phyloP scores from a whole-genome alignment of 2,329 filamentous ascomycete species.

The Scedosporium apiospermum region DNA sequence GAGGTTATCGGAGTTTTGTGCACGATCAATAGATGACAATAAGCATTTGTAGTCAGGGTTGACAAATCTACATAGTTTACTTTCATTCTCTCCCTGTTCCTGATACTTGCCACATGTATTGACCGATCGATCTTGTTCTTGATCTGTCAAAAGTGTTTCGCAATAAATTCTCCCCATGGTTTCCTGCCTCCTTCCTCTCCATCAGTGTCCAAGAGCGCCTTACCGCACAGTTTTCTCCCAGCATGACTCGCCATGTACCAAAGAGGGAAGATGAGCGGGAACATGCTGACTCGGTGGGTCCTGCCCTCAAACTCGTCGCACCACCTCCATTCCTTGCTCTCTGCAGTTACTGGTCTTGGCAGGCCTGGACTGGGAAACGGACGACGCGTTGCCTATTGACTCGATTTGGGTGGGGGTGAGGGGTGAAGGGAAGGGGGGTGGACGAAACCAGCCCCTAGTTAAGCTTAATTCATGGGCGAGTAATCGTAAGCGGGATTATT shows the following conservation, averaged over 20 bases:
- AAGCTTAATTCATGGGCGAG: neutral
- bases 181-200: neutral
- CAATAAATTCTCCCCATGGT: neutral
- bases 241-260: neutral
- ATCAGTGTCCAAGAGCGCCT: too few relatives aligned
- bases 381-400: neutral
- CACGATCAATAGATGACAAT: too few relatives aligned
- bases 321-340: neutral
- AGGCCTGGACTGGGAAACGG: neutral
- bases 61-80: neutral
- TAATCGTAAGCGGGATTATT: neutral
- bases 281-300: neutral
- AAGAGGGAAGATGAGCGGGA: neutral
- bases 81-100: neutral
- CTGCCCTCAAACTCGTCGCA: neutral
- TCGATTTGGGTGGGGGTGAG: neutral
- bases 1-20: neutral
- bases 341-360: neutral
- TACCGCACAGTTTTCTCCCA: too few relatives aligned
- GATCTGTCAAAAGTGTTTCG: too few relatives aligned
- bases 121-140: too few relatives aligned
- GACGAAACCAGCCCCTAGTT: neutral
- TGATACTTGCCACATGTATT: too few relatives aligned
- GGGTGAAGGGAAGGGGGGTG: neutral
- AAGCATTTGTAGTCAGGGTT: too few relatives aligned